A percentile compares a stretch with the other conserved stretches of the same genome.
Evolutionary conservation across 345 rosid species (phyloP).

Genomic region (Eucalyptus lansdowneana): DNA sequence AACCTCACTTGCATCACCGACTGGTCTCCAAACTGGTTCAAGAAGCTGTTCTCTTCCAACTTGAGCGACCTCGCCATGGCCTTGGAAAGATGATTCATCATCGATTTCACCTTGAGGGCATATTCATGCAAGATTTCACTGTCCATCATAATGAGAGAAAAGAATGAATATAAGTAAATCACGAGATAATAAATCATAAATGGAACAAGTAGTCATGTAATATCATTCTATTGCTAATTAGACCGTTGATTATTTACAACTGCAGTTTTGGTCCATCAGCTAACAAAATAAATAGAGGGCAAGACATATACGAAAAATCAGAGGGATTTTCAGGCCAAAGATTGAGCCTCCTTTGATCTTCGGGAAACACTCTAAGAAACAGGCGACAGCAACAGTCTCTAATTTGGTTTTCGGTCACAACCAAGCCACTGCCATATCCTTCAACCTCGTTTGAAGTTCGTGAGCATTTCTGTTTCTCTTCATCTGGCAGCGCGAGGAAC

Average conservation of each 20-base stretch:
- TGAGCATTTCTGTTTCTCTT: constrained; percentile 26
- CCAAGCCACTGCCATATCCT: constrained; percentile 36
- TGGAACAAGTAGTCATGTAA: background rate
- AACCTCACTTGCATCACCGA: constrained; percentile 21
- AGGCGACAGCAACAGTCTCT: constrained; percentile 37
- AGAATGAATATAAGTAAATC: background rate
- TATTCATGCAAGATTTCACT: constrained; percentile 20
- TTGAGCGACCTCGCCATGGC: constrained; percentile 30
- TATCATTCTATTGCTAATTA: background rate
- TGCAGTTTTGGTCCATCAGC: background rate
- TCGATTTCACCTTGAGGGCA: constrained; percentile 3
- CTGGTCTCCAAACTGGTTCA: constrained; percentile 6
- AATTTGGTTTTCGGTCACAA: constrained; percentile 27
- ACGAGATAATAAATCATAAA: background rate
- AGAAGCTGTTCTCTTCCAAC: constrained; percentile 30
- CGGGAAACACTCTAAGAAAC: constrained; percentile 27
- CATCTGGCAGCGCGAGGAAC: constrained; percentile 24
- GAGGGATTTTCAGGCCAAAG: constrained; percentile 41
- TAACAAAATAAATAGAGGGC: background rate
- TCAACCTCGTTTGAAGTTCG: constrained; percentile 19
- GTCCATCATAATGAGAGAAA: background rate
- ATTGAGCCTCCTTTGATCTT: constrained; percentile 13
- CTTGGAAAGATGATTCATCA: constrained; percentile 20
- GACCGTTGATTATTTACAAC: background rate
- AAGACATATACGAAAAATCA: constrained; percentile 12